Conservation (phyloP, 371 early-diverging fungal species). For the Dichotomocladium elegans region DNA sequence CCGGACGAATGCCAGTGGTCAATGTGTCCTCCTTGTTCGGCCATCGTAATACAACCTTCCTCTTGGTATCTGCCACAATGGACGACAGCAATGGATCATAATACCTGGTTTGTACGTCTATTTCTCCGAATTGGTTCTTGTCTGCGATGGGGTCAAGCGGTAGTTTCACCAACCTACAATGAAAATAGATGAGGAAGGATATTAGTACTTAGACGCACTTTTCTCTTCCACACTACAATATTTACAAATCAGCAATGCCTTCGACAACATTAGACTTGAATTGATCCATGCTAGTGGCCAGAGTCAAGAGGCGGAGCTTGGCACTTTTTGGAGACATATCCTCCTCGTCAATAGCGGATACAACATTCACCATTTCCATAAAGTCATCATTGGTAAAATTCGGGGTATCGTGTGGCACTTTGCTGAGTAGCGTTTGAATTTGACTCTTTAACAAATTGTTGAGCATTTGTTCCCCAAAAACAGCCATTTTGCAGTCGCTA, state of each 20-base stretch:
- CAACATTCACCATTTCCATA: conserved; percentile 4
- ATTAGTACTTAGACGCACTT: neutral
- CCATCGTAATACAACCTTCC: conserved; percentile 9
- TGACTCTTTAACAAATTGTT: too few species aligned
- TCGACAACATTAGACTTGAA: conserved; percentile 19
- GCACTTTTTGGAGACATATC: conserved; percentile 7
- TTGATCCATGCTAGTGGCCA: conserved; percentile 12
- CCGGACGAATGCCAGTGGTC: conserved; percentile 1
- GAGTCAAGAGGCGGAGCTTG: conserved; percentile 12
- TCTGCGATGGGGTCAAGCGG: conserved; percentile 10
- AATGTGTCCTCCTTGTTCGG: conserved; percentile 2
- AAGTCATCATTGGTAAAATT: neutral
- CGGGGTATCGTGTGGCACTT: neutral
- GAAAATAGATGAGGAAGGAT: neutral
- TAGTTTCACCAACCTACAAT: conserved; percentile 7
- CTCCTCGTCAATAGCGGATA: conserved; percentile 10
- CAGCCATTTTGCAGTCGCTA: too few species aligned
- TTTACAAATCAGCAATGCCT: conserved; percentile 20
- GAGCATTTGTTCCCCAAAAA: too few species aligned
- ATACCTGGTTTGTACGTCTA: conserved; percentile 18
- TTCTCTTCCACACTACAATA: neutral
- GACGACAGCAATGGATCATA: conserved; percentile 19
- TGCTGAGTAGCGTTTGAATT: too few species aligned
- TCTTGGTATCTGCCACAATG: conserved; percentile 1
- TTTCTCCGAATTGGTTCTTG: conserved; percentile 19